Percentiles rank a stretch among this genome's conserved stretches.
These are phyloP conservation scores for Penicillium glabrum DNA, from an alignment of 2,329 filamentous ascomycete species.

Conservation along the genomic window DNA sequence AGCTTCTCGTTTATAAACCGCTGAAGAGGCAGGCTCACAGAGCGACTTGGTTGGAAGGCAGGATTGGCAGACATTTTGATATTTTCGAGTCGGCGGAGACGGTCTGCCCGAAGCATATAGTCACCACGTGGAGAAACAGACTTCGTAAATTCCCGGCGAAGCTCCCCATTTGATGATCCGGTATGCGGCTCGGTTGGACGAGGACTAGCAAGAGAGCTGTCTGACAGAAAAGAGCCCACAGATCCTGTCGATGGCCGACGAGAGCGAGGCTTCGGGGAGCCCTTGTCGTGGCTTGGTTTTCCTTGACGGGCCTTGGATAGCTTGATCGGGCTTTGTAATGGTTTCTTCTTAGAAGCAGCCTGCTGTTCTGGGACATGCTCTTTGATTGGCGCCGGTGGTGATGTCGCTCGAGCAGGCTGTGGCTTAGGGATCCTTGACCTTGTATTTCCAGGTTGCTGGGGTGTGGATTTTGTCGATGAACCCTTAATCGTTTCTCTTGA, in stretches of 20 bases:
- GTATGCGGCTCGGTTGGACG: conserved; percentile 26
- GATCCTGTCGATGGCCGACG: conserved; percentile 33
- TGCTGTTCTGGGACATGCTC: conserved; percentile 9
- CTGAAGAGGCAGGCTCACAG: conserved; percentile 39
- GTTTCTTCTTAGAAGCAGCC: conserved; percentile 19
- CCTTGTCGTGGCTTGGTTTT: conserved; percentile 21
- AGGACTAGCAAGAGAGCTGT: conserved; percentile 31
- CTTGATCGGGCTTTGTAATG: conserved; percentile 35
- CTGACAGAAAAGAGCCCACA: conserved; percentile 29
- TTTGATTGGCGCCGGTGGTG: background rate
- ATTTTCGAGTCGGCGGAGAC: conserved; percentile 28
- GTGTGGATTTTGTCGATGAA: background rate
- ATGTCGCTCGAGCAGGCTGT: background rate
- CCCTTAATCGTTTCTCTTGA: background rate
- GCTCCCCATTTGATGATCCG: conserved; percentile 28
- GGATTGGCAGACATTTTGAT: conserved; percentile 23
- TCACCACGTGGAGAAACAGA: conserved; percentile 23
- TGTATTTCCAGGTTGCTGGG: background rate
- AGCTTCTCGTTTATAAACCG: conserved; percentile 41
- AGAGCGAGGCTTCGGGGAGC: conserved; percentile 13
- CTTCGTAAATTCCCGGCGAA: conserved; percentile 17
- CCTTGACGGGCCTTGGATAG: conserved; percentile 26
- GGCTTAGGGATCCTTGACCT: background rate
- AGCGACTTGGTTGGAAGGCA: conserved; percentile 28
- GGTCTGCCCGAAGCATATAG: conserved; percentile 32